These are phyloP conservation scores for Ganoderma lucidum DNA, from an alignment of 1,284 basidiomycete genomes.

Conservation along the genomic window DNA sequence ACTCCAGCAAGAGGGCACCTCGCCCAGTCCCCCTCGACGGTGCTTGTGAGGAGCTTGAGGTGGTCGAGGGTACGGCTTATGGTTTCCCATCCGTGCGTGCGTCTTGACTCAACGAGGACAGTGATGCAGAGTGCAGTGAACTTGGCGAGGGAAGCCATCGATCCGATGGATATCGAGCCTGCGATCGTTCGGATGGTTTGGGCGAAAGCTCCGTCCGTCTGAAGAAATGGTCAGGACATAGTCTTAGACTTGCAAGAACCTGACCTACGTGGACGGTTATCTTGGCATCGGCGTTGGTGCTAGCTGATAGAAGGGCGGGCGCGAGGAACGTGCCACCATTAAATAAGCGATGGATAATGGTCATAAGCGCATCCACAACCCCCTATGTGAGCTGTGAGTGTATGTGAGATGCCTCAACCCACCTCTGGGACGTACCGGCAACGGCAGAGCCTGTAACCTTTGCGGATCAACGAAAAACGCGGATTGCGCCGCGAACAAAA, in stretches of 20 bases:
- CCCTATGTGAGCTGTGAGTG: conserved; percentile 14
- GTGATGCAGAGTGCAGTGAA: conserved; percentile 56
- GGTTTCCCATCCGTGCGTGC: conserved; percentile 53
- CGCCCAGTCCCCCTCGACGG: conserved; percentile 63
- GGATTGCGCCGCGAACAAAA: conserved; percentile 66
- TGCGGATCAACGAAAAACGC: conserved; percentile 57
- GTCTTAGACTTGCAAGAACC: background rate
- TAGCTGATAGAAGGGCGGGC: conserved; percentile 1
- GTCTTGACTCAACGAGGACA: conserved; percentile 55
- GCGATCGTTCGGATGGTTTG: conserved; percentile 47
- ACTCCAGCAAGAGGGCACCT: conserved; percentile 50
- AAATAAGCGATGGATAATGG: conserved; percentile 47
- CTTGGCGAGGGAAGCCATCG: conserved; percentile 61
- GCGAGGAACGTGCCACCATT: conserved; percentile 23
- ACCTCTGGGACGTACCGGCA: conserved; percentile 47
- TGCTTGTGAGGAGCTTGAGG: conserved; percentile 48
- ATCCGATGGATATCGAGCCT: conserved; percentile 53
- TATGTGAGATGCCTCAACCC: background rate
- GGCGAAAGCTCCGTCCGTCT: conserved; percentile 42
- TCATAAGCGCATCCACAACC: conserved; percentile 54
- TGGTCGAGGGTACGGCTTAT: conserved; percentile 52
- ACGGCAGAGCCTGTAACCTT: conserved; percentile 65
- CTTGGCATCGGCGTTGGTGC: conserved; percentile 12
- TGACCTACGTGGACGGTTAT: conserved; percentile 13
- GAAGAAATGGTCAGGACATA: background rate